Conservation (phyloP, 148 eudicot species). For the Rhododendron williamsianum region DNA sequence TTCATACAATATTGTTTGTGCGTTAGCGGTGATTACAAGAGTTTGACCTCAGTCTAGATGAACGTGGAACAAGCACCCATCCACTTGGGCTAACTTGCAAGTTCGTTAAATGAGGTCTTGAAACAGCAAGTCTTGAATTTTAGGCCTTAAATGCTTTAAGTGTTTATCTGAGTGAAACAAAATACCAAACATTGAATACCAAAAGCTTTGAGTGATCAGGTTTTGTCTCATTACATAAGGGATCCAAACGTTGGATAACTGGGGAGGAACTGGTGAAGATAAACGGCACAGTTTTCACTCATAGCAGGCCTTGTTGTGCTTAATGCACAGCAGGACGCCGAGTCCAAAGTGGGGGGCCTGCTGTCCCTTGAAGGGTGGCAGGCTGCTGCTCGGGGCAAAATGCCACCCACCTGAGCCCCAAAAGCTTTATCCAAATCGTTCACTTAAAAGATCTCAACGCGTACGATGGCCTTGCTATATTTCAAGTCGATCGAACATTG, state of each 20-base stretch:
- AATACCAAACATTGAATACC: background rate
- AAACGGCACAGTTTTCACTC: background rate
- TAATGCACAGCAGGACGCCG: too few relatives aligned
- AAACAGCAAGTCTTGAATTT: background rate
- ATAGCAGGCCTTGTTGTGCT: background rate
- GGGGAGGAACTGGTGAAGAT: too few relatives aligned
- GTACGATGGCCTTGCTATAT: too few relatives aligned
- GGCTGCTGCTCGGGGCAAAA: too few relatives aligned
- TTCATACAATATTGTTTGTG: background rate
- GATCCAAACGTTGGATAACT: background rate
- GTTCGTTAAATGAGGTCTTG: background rate
- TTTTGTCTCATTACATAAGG: background rate
- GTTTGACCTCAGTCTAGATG: background rate
- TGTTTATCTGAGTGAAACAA: background rate
- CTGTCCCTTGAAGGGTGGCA: too few relatives aligned
- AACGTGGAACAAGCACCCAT: background rate
- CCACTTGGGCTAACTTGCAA: background rate
- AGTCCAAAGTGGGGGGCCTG: too few relatives aligned
- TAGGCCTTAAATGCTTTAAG: background rate
- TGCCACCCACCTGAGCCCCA: too few relatives aligned
- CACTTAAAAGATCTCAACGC: too few relatives aligned
- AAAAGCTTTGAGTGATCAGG: background rate
- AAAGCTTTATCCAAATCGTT: too few relatives aligned
- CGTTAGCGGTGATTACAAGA: background rate
- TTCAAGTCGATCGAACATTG: too few relatives aligned